Conservation (phyloP, 1,139 yeast genomes). For the Meyerozyma guilliermondii region DNA sequence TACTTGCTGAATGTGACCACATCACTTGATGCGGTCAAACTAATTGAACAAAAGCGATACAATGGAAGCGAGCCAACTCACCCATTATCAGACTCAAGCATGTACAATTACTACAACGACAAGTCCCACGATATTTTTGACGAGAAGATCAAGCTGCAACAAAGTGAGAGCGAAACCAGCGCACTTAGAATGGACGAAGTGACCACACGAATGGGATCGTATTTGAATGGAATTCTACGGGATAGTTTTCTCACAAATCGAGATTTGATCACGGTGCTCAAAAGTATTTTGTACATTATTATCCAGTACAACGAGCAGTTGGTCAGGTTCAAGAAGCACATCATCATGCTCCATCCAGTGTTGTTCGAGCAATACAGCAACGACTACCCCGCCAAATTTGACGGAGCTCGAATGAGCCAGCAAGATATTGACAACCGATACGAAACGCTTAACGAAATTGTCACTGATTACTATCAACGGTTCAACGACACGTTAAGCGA, state of each 20-base stretch:
- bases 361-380: slow-evolving; percentile 36
- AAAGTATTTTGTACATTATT: slow-evolving; percentile 41
- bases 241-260: slow-evolving; percentile 67
- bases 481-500: slow-evolving; percentile 53
- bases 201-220: slow-evolving; percentile 48
- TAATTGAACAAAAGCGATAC: background rate
- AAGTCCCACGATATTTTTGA: slow-evolving; percentile 3
- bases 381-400: slow-evolving; percentile 37
- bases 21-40: slow-evolving; percentile 10
- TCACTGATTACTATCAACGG: slow-evolving; percentile 48
- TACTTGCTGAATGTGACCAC: slow-evolving; percentile 16
- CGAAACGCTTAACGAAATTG: slow-evolving; percentile 41
- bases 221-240: slow-evolving; percentile 59
- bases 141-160: slow-evolving; percentile 4
- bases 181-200: slow-evolving; percentile 38
- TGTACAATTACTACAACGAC: slow-evolving; percentile 4
- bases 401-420: slow-evolving; percentile 30
- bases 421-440: slow-evolving; percentile 37
- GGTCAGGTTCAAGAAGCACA: slow-evolving; percentile 49
- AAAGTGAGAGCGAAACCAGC: slow-evolving; percentile 20
- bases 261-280: slow-evolving; percentile 45
- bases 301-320: slow-evolving; percentile 54
- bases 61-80: background rate
- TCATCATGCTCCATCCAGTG: slow-evolving; percentile 47
- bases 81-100: slow-evolving; percentile 3